Base-by-base conservation (phyloP, 805 yeast genomes). In the Candida sakaeoensis region DNA sequence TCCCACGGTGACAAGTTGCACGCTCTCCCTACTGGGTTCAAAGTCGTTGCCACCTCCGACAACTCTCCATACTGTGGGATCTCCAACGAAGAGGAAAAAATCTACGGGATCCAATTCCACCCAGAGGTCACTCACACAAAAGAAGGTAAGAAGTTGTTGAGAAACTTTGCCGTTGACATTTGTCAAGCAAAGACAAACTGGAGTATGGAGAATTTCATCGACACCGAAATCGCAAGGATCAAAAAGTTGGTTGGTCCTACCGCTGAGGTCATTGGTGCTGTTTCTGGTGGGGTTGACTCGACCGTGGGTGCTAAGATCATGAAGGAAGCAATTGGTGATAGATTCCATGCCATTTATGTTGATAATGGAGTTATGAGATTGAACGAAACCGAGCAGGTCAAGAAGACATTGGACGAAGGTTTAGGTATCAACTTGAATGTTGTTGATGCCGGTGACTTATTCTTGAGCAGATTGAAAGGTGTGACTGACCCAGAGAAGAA, bases 191-290 rank as follows among this genome's bases (percentile, higher is more conserved):
- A 71, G 35, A 87, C 85, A 68, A 89, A 84, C 76, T 93, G 99
- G 99, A 85, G 91, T 43, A 93, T 93, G 99, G 86, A 84, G 71
- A 93, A 93, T 75, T 93, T 93, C 68, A 86, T 93, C 58, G 96
- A 88, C 56, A 88, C 96, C 49, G 99, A 93, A 74, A 90, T 93
- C 57, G 80, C 85, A 52, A 82, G 99, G 68, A 93, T 93, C 54
- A 79, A 89, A 66, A 75, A 78, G 39, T 73, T 91, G 50, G 97
- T 93, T 52, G 99, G 99, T 38, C 97, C 96, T 51, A 82, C 89
- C 42, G 98, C 96, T 42, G 98, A 93, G 70, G 99, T 93, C 49
- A 93, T 93, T 59, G 99, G 99, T 70, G 99, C 99, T 41, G 99
- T 93, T 50, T 88, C 96, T 39, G 99, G 99, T 58, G 99, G 99